Conservation (phyloP, 805 yeast genomes). For the Myxozyma geophila region DNA sequence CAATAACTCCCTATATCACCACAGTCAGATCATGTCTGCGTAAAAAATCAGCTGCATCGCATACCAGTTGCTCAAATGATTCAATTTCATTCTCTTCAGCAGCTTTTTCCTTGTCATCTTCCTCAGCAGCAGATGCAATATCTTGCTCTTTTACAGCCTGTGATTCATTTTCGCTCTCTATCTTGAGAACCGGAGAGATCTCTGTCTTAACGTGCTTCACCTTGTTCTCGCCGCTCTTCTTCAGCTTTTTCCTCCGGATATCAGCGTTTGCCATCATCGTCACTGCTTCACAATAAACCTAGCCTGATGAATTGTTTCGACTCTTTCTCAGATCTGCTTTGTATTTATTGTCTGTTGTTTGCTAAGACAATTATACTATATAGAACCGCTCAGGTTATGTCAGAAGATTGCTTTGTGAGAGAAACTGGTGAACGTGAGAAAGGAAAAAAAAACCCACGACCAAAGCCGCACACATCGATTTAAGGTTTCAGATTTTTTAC, state of each 20-base stretch:
- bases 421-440: background rate
- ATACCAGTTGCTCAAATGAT: constrained; percentile 36
- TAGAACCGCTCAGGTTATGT: background rate
- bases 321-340: no score
- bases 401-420: background rate
- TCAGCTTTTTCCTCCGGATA: background rate
- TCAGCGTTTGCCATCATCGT: constrained; percentile 4
- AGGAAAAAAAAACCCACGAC: constrained; percentile 21
- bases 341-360: no score
- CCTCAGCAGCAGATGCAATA: constrained; percentile 36
- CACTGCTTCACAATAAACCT: no score
- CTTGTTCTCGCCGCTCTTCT: background rate
- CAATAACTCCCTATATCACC: constrained; percentile 56
- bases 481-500: background rate
- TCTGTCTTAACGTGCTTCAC: constrained; percentile 15
- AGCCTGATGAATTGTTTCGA: no score
- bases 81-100: constrained; percentile 38
- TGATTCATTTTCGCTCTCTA: background rate
- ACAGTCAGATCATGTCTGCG: background rate
- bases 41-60: background rate
- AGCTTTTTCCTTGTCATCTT: constrained; percentile 35
- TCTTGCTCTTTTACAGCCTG: background rate
- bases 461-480: background rate
- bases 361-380: no score
- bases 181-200: constrained; percentile 26